Evolutionary conservation across 2,329 filamentous ascomycete species (phyloP).

Genomic region (Cordyceps tenuipes): DNA sequence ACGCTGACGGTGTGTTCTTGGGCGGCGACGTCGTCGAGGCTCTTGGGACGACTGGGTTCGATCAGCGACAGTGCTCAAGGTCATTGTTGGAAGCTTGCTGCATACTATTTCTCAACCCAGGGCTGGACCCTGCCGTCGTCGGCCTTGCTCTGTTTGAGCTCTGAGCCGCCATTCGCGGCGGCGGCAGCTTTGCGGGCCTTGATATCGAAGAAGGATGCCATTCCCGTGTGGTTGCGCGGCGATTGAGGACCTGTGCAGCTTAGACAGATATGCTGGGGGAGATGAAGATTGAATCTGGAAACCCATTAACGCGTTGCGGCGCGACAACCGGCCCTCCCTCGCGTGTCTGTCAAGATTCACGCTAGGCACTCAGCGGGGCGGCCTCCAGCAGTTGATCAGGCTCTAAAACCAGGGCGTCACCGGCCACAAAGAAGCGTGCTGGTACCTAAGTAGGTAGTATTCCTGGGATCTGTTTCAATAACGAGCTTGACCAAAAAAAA

Average conservation of each 20-base stretch:
- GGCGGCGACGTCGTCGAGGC: constrained; percentile 86
- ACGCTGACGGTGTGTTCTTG: constrained; percentile 96
- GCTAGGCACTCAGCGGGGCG: no score
- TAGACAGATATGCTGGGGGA: background rate
- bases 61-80: background rate
- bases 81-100: constrained; percentile 8
- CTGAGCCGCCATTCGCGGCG: constrained; percentile 51
- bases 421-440: no score
- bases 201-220: constrained; percentile 93
- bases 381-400: no score
- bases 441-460: no score
- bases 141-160: constrained; percentile 57
- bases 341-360: background rate
- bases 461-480: no score
- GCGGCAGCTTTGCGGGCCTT: constrained; percentile 80
- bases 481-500: no score
- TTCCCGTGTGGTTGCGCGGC: constrained; percentile 25
- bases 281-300: background rate
- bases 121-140: constrained; percentile 63
- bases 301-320: constrained; percentile 10
- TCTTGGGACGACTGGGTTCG: constrained; percentile 71
- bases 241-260: background rate
- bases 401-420: no score
- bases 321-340: constrained; percentile 9
- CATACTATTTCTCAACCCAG: constrained; percentile 99